Percentiles rank a stretch among this genome's conserved stretches.
Evolutionary conservation across 768 basidiomycete genomes (phyloP).

Genomic region (Tulasnella sp.): DNA sequence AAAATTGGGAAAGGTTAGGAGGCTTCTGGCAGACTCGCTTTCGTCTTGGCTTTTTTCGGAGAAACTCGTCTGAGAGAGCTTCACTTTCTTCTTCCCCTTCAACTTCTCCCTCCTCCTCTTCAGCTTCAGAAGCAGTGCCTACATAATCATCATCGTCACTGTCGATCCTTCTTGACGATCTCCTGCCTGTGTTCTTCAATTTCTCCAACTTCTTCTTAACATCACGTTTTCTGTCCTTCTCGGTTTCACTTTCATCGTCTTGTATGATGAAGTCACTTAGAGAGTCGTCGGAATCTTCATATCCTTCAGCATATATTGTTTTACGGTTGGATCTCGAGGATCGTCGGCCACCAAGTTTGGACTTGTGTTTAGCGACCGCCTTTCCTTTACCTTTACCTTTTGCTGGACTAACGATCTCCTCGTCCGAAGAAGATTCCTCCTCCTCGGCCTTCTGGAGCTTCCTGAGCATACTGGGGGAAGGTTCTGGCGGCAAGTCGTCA

Average conservation of each 20-base stretch:
- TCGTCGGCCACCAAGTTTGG: no score
- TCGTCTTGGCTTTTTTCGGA: constrained; percentile 29
- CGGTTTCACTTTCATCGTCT: constrained; percentile 8
- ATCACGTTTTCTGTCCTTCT: constrained; percentile 12
- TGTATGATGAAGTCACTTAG: constrained; percentile 12
- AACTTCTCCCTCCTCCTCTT: constrained; percentile 45
- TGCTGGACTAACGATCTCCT: no score
- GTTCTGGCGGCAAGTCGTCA: neutral
- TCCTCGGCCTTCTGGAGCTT: neutral
- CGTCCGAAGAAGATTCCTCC: neutral
- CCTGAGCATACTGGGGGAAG: no score
- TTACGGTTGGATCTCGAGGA: neutral
- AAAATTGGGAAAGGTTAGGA: constrained; percentile 34
- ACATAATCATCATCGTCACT: constrained; percentile 18
- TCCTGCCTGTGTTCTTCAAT: constrained; percentile 23
- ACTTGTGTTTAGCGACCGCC: no score
- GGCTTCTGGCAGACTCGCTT: constrained; percentile 21
- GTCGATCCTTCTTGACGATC: constrained; percentile 19
- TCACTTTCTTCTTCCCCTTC: constrained; percentile 26
- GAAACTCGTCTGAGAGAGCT: constrained; percentile 16
- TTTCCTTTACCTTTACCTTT: constrained; percentile 1
- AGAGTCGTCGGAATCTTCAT: constrained; percentile 9
- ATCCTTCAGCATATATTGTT: neutral
- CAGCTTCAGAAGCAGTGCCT: constrained; percentile 26
- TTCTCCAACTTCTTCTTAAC: constrained; percentile 13